Conservation (phyloP, 75 land plant genomes). For the Pinus taeda region DNA sequence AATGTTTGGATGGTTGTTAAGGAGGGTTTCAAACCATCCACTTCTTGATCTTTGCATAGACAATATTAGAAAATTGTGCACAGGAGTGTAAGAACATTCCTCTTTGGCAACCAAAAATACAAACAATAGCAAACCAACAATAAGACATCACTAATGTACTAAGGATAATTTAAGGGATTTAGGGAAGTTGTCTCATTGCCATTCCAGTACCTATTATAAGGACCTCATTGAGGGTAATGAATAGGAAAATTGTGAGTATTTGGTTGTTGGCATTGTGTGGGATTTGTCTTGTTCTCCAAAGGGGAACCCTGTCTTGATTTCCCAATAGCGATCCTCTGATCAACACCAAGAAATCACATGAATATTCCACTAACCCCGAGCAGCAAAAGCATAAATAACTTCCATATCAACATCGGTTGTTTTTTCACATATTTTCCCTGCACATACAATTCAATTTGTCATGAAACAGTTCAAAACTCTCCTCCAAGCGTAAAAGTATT, state of each 20-base stretch:
- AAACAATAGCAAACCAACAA: background rate
- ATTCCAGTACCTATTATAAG: conserved; percentile 2
- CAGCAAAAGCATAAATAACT: conserved; percentile 29
- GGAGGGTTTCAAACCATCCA: conserved; percentile 96
- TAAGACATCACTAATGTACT: background rate
- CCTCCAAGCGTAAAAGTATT: background rate
- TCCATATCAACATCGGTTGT: conserved; percentile 31
- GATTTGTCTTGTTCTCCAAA: background rate
- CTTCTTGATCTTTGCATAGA: conserved; percentile 91
- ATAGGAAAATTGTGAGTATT: background rate
- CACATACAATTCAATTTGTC: conserved; percentile 1
- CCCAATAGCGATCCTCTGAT: conserved; percentile 13
- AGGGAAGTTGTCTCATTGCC: background rate
- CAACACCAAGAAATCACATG: conserved; percentile 44
- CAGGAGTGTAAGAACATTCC: conserved; percentile 80
- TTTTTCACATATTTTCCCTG: conserved; percentile 19
- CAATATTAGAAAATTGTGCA: conserved; percentile 72
- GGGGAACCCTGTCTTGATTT: background rate
- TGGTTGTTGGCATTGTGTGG: background rate
- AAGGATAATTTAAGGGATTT: background rate
- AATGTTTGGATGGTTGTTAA: conserved; percentile 80
- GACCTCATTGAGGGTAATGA: conserved; percentile 1
- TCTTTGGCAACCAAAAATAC: conserved; percentile 27
- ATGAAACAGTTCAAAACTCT: background rate
- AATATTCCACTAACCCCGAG: conserved; percentile 45